Base-by-base conservation (phyloP, 2,329 filamentous ascomycete genomes). In the Penicillium polonicum region DNA sequence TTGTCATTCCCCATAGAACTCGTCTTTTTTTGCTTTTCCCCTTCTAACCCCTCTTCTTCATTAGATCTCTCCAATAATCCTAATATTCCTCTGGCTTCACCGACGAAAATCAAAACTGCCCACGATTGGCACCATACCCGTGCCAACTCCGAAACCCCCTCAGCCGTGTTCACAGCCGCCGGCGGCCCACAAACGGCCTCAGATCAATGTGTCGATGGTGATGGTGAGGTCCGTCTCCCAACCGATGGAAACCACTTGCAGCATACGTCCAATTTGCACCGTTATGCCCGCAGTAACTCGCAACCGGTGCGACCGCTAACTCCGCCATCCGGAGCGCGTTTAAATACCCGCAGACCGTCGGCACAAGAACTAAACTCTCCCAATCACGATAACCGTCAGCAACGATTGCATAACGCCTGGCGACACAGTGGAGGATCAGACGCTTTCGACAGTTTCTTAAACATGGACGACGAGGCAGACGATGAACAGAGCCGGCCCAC, bases 141-240 rank as follows among this genome's bases (percentile, higher is more conserved):
- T 64, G 85, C 88, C 55, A 90, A 86, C 74, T 90, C 88, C 53
- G 88, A 91, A 72, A 49, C 73, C 84, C 45, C 75, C 85, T 57
- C 83, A 82, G 60, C 83, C 81, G 57, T 81, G 82, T 63, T 75
- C 78, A 57, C 77, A 81, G 61, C 76, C 81, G 61, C 77, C 70
- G 71, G 62, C 70, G 68, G 70, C 70, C 65, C 70, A 66, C 61
- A 66, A 64, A 64, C 63, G 64, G 55, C 69, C 64, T 67, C 70
- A 60, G 67, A 72, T 64, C 72, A 73, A 61, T 63, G 52, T 62
- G 70, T 74, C 62, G 70, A 73, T 65, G 70, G 71, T 69, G 69
- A 70, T 69, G 68, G 69, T 58, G 64, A 59, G 50, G 62, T 68
- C 65, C 69, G 68, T 62, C 61, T 62, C 63, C 64, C 71, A 63